Evolutionary conservation across 148 eudicot species (phyloP), one percentile per base, ranked within the genome.

Genomic region (Tetragonia tetragonoides): DNA sequence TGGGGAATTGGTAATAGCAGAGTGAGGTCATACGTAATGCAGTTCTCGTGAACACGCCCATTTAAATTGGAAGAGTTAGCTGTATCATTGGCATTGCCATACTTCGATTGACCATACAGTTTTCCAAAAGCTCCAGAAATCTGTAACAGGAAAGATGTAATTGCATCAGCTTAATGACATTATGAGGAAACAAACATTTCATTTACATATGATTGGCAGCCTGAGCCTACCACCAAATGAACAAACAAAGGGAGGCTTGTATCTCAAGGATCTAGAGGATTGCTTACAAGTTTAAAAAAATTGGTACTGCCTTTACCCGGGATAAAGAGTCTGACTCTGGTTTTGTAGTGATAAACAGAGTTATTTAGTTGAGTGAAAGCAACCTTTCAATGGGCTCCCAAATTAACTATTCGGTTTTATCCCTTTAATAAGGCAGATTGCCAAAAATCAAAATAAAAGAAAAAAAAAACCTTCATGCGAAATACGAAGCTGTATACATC

Each of bases 111-210:
- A 75, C 99, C 90, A 65, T 95, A 93, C 34, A 93, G 79, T 83
- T 91, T 93, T 70, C 97, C 97, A 85, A 95, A 91, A 72, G 97
- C 97, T 84, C 84, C 99, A 17, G 99, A 91, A 69, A 90, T 74
- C 99, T 95, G 92, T 15, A 83, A 51, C 38, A 10, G 42, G 39
- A 56, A 59, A 66, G 24, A 72, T 54, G 34, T 4, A 74, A 60
- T 60, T 74, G 67, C 41, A 78, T 74, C 73, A 82, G 73, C 10
- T 46, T 46, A 60, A 44, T 51, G 46, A 49, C 68, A 47, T 46
- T 23, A 69, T 23, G 24, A 10, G 65, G 2, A 9, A 39, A 39
- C 17, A 37, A n/a, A n/a, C n/a, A 77, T 46, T 46, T 68, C 37
- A 12, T 17, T 66, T 38, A 9, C 62, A 7, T 46, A 46, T 54